Conservation (phyloP, 2,329 filamentous ascomycete genomes). For the Cryphonectria carpinicola region DNA sequence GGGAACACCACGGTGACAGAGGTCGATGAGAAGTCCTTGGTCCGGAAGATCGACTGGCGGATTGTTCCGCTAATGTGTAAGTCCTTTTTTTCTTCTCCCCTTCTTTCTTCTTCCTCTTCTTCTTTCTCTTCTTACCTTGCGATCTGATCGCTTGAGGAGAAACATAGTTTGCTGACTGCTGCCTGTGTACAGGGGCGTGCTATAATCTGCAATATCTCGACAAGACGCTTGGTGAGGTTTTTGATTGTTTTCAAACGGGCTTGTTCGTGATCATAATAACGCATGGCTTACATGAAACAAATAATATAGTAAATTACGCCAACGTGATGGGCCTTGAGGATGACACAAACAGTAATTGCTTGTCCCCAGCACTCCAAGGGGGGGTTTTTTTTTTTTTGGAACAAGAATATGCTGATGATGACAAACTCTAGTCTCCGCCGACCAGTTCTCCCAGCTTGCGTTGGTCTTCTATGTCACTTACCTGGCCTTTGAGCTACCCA, state of each 20-base stretch:
- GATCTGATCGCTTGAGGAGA: background rate
- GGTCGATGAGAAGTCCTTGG: conserved; percentile 25
- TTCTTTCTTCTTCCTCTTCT: too few relatives aligned
- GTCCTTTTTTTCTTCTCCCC: conserved; percentile 20
- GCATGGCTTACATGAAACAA: conserved; percentile 4
- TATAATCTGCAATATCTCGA: conserved; percentile 39
- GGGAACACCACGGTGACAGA: conserved; percentile 21
- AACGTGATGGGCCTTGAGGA: conserved; percentile 38
- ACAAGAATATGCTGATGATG: background rate
- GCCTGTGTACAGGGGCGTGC: conserved; percentile 33
- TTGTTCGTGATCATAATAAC: background rate
- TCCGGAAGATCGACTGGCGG: conserved; percentile 38
- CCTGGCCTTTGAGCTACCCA: conserved; percentile 39
- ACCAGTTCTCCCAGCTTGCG: conserved; percentile 38
- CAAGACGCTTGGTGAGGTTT: conserved; percentile 35
- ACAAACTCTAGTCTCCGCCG: conserved; percentile 29
- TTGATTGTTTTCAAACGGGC: background rate
- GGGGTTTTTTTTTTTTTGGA: background rate
- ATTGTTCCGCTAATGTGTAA: conserved; percentile 38
- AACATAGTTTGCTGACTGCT: background rate
- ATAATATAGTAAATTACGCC: conserved; percentile 36
- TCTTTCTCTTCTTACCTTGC: background rate
- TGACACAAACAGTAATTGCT: conserved; percentile 32
- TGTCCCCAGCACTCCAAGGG: background rate
- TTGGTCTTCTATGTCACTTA: conserved; percentile 41